Evolutionary conservation across 768 basidiomycete species (phyloP), one percentile per base, ranked within the genome.

Genomic region (Flagelloscypha sp.): DNA sequence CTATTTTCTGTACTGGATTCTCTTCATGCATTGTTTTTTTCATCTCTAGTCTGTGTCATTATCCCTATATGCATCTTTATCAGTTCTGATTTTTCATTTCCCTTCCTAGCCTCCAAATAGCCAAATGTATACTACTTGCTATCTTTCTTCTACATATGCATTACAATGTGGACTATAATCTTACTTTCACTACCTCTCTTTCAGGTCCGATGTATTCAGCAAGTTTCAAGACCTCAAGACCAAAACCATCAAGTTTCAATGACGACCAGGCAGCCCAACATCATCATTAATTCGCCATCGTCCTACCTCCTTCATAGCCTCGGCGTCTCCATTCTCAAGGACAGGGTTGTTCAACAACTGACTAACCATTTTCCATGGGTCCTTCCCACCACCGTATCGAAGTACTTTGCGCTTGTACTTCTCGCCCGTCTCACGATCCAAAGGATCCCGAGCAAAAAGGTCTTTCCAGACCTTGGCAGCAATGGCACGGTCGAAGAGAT

Each of bases 401-500:
- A 99, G 49, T 5, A 98, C 65, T 36, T 86, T 79, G 3, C 55
- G 51, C 46, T 86, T 94, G 47, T 82, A 86, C 55, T 66, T 76
- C 52, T 97, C 90, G 0, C 95, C 95, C 2, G 72, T 65, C 23
- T 71, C 72, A 11, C 94, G 63, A 36, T 68, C 66, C 11, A 97
- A 56, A 0, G 88, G 85, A 28, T 84, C 67, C 0, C 46, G 41
- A 7, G 65, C 61, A 49, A 98, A 98, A 0, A 94, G 62, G 7
- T 75, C 70, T 7, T 63, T 56, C 84, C 88, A 99, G 0, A 97
- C 81, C n/a, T 84, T 73, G 5, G 85, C 85, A 0, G 95, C 94
- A 40, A 99, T 95, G 4, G 90, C 90, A 4, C 93, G 78, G 46
- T 98, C 95, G 46, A 99, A 93, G 9, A 97, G 69, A 53, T 99